These are phyloP conservation scores for Beta corolliflora DNA, from an alignment of 179 eudicot genomes.

Conservation along the genomic window DNA sequence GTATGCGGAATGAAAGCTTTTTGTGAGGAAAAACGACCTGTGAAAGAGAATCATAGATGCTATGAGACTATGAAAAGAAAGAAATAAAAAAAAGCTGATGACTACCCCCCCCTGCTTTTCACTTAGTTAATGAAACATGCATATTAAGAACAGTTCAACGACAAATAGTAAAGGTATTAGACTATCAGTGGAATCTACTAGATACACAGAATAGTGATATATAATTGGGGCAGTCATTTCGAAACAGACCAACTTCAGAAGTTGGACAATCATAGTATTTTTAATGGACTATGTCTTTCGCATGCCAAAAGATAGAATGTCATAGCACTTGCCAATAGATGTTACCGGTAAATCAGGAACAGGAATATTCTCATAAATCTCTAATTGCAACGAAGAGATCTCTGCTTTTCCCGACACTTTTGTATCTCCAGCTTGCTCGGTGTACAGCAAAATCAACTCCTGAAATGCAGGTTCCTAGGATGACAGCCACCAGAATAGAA, in stretches of 20 bases:
- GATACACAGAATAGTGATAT: not conserved
- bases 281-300: not conserved
- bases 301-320: not conserved
- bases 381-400: slow-evolving; percentile 70
- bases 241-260: not conserved
- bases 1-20: slow-evolving; percentile 87
- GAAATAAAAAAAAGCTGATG: not conserved
- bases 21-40: slow-evolving; percentile 97
- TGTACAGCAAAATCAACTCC: slow-evolving; percentile 81
- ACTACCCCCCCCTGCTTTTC: not conserved
- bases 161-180: not conserved
- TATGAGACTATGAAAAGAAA: slow-evolving; percentile 1
- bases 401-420: slow-evolving; percentile 43
- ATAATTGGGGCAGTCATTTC: not conserved
- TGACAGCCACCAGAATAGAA: slow-evolving; percentile 25
- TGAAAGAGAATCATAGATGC: slow-evolving; percentile 15
- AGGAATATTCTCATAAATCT: slow-evolving; percentile 90
- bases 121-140: not conserved
- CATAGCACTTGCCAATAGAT: slow-evolving; percentile 11
- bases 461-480: slow-evolving; percentile 90
- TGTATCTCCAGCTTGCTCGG: slow-evolving; percentile 48
- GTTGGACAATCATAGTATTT: not conserved
- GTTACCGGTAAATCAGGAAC: slow-evolving; percentile 92
- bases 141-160: not conserved
- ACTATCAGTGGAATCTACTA: not conserved